A percentile compares a stretch with the other conserved stretches of the same genome.
Conservation (phyloP, 352 stramenopile species). For the Blastocystis sp. region DNA sequence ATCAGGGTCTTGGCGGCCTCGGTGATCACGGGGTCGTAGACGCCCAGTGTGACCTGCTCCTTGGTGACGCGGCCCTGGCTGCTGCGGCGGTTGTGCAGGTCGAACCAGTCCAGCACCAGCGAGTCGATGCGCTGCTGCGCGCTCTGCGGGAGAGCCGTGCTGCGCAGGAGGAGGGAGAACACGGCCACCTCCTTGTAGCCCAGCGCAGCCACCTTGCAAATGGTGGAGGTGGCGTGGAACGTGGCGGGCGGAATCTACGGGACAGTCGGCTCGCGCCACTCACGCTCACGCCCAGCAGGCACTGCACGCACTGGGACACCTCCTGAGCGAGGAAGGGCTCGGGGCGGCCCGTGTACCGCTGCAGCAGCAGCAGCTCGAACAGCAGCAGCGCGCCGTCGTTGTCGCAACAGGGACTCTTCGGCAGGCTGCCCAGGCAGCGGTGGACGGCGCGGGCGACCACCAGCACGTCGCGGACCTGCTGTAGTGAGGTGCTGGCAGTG, state of each 20-base stretch:
- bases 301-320: not conserved
- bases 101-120: constrained; percentile 17
- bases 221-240: not conserved
- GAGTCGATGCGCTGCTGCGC: not conserved
- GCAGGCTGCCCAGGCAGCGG: not conserved
- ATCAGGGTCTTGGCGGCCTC: not conserved
- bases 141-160: not conserved
- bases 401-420: not conserved
- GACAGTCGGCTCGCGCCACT: not conserved
- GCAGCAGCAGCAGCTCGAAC: not conserved
- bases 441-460: not conserved
- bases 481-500: not conserved
- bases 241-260: not conserved
- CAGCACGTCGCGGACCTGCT: not conserved
- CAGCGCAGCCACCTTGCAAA: not conserved
- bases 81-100: not conserved
- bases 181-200: not conserved
- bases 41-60: not conserved
- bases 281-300: not conserved
- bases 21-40: constrained; percentile 2
- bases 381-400: not conserved
- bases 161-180: not conserved
- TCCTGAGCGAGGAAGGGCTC: not conserved
- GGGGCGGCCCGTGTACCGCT: not conserved
- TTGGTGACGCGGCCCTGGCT: not conserved